Base-by-base conservation (phyloP, 805 yeast genomes). In the Wickerhamomyces xylosicus region DNA sequence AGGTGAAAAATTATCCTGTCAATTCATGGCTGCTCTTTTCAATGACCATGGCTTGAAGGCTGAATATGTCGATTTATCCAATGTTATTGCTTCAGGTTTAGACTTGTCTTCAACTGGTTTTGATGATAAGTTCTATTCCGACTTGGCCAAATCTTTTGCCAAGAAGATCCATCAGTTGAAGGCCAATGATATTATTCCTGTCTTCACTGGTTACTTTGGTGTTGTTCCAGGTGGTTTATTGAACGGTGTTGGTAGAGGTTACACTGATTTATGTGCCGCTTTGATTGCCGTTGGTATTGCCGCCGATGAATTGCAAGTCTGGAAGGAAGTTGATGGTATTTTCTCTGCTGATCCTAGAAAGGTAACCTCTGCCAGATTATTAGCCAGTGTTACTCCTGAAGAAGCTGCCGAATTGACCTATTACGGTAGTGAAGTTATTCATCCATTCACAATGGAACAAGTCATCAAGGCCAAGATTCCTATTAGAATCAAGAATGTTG, bases 241-340 rank as follows among this genome's bases (percentile, higher is more conserved):
- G 47, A 82, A 82, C 52, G 85, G 94, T 38, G 95, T 92, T 41
- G 98, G 98, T 34, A 78, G 98, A 56, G 98, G 98, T 31, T 92
- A 92, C 62, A 92, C 98, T 9, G 98, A 92, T 59, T 67, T 92
- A 50, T 92, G 98, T 68, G 98, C 98, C 16, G 98, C 97, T 2
- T 70, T 92, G 54, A 74, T 87, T 31, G 96, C 98, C 0, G 97
- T 92, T 21, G 98, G 97, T 2, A 62, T 82, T 37, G 75, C 71
- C 45, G 97, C 97, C 5, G 94, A 86, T 34, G 98, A 92, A 62
- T 69, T 92, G 45, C 98, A 92, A 64, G 85, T 92, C 37, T 92
- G 98, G 98, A 92, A 92, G 54, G 98, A 92, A 66, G 98, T 92
- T 38, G 98, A 92, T 58, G 98, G 98, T 52, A 92, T 92, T 31